Base-by-base conservation (phyloP, 2,329 filamentous ascomycete genomes). In the Penicillium sp. region DNA sequence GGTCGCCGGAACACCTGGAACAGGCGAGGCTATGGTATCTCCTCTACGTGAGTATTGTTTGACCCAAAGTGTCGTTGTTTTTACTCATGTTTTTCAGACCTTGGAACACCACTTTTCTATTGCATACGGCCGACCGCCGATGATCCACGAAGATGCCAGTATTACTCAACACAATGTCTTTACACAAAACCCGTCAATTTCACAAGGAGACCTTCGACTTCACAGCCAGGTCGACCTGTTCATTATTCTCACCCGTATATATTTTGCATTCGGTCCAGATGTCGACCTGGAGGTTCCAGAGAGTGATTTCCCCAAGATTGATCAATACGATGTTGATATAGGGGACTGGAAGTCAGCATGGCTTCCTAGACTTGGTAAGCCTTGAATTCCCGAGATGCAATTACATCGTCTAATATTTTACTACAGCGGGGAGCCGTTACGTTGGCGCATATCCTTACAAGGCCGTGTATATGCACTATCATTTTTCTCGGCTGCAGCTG, bases 401-500 rank as follows among this genome's bases (percentile, higher is more conserved):
- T 26, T 50, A 24, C 10, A 29, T 39, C 2, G 4, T 34, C 44
- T 63, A 29, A 61, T 39, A 7, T 40, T 5, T 40, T 22, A 45
- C 20, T 50, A 31, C 54, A 81, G 78, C 70, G 45, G 75, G 75
- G 32, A 79, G 78, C 57, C 72, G 73, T 53, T 75, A 79, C 58
- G 73, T 82, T 35, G 75, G 77, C 38, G 72, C 74, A 49, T 82
- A 81, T 61, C 80, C 80, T 20, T 75, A 77, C 51, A 80, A 80
- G 65, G 79, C 78, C 24, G 78, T 81, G 7, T 72, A 72, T 29
- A 70, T 82, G 57, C 78, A 82, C 61, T 80, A 79, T 57, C 72
- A 81, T 63, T 82, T 81, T 61, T 80, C 78, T 45, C 75, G 79
- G 46, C 67, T 82, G 18, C 78, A 81, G 45, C 68, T 82, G 9